These are phyloP conservation scores for Protomyces lactucae-debilis DNA, from an alignment of 1,139 yeast species.

Conservation along the genomic window DNA sequence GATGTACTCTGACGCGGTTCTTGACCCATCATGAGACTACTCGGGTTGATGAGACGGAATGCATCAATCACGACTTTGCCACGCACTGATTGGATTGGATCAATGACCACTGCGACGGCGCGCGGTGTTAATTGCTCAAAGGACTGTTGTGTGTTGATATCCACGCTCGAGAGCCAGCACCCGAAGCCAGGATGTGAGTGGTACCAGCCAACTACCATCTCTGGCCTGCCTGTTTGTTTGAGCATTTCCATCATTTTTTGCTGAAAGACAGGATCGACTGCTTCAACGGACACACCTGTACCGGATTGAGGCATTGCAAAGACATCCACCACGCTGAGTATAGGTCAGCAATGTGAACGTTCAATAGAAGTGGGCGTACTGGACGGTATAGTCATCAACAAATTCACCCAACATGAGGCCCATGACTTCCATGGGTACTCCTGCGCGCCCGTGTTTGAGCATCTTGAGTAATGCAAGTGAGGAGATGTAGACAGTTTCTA, in stretches of 20 bases:
- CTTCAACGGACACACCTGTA: conserved; percentile 98
- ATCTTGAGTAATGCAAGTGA: conserved; percentile 80
- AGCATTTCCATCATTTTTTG: conserved; percentile 99
- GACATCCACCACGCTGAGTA: conserved; percentile 18
- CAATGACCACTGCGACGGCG: conserved; percentile 96
- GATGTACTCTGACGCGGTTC: conserved; percentile 98
- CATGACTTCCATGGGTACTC: conserved; percentile 99
- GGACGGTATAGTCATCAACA: conserved; percentile 95
- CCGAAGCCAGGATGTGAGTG: conserved; percentile 99
- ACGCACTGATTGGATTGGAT: conserved; percentile 95
- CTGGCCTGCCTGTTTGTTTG: conserved; percentile 93
- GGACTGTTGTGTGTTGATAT: conserved; percentile 94
- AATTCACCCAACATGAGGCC: conserved; percentile 98
- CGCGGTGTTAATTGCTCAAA: conserved; percentile 92
- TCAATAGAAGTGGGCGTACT: not conserved
- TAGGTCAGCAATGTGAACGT: not conserved
- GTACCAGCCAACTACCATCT: conserved; percentile 98
- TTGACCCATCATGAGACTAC: conserved; percentile 87
- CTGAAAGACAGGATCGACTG: conserved; percentile 98
- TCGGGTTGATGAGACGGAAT: conserved; percentile 85
- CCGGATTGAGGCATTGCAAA: conserved; percentile 49
- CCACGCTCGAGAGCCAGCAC: conserved; percentile 98
- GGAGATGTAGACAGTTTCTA: conserved; percentile 57
- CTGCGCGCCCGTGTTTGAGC: conserved; percentile 54
- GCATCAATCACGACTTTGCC: conserved; percentile 99